Evolutionary conservation across 192 early-diverging fungal genomes (phyloP).

Genomic region (Linnemannia schmuckeri): DNA sequence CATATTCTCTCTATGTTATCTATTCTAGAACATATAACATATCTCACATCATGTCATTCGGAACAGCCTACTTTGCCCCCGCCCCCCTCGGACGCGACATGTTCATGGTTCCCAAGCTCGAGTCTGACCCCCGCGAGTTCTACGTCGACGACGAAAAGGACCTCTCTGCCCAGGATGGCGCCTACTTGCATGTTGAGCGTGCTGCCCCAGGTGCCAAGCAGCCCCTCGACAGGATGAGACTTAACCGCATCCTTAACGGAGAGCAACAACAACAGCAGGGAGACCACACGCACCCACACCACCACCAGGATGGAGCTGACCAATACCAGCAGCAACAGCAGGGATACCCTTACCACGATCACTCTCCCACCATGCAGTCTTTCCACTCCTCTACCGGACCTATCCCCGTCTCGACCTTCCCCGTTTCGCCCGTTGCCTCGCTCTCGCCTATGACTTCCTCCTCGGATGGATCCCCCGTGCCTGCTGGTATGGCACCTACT

Average conservation of each 20-base stretch:
- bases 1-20: not conserved
- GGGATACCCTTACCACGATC: slow-evolving; percentile 28
- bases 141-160: slow-evolving; percentile 44
- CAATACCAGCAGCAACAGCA: slow-evolving; percentile 24
- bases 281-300: slow-evolving; percentile 26
- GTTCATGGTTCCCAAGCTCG: slow-evolving; percentile 44
- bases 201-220: slow-evolving; percentile 36
- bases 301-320: slow-evolving; percentile 8
- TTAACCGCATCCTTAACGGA: slow-evolving; percentile 45
- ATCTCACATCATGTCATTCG: slow-evolving; percentile 37
- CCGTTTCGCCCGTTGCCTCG: slow-evolving; percentile 37
- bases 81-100: slow-evolving; percentile 40
- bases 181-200: slow-evolving; percentile 45
- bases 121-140: slow-evolving; percentile 38
- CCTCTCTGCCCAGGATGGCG: slow-evolving; percentile 16
- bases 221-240: slow-evolving; percentile 43
- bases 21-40: not conserved
- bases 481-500: slow-evolving; percentile 34
- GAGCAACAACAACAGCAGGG: slow-evolving; percentile 9
- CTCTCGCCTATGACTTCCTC: slow-evolving; percentile 28
- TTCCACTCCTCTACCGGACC: slow-evolving; percentile 25
- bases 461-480: slow-evolving; percentile 27
- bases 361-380: slow-evolving; percentile 24
- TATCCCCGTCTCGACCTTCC: slow-evolving; percentile 46
- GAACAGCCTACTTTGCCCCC: slow-evolving; percentile 43